Conservation (phyloP, 257 asterid genomes). For the Solanum pimpinellifolium region DNA sequence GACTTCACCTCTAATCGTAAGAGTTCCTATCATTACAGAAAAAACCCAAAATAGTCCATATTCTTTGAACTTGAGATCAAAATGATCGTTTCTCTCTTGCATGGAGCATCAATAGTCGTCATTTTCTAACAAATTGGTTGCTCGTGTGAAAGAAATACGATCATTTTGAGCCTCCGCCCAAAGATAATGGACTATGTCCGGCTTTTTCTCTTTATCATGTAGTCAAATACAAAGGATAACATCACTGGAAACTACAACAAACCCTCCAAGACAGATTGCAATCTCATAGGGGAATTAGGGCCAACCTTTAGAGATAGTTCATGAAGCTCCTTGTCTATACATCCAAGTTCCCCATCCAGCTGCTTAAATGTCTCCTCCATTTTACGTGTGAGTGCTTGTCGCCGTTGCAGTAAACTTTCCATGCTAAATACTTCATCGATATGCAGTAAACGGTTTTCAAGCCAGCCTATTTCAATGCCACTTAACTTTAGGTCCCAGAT, state of each 20-base stretch:
- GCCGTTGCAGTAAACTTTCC: background rate
- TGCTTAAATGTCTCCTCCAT: background rate
- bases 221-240: background rate
- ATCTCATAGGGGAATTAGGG: background rate
- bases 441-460: background rate
- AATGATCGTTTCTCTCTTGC: background rate
- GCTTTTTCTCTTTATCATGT: background rate
- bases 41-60: background rate
- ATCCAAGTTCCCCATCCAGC: background rate
- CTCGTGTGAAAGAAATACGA: background rate
- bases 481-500: constrained; percentile 2
- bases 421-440: background rate
- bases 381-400: background rate
- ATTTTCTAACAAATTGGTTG: background rate
- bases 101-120: background rate
- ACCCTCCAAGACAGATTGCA: constrained; percentile 2
- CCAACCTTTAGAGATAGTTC: background rate
- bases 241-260: background rate
- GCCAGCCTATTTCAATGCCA: constrained; percentile 7
- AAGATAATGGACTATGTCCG: background rate
- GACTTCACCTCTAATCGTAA: background rate
- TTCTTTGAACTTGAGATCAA: background rate
- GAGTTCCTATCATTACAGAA: background rate
- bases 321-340: background rate
- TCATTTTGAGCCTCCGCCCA: background rate